Conservation (phyloP, 345 rosid species). For the Odontarrhena argentea region DNA sequence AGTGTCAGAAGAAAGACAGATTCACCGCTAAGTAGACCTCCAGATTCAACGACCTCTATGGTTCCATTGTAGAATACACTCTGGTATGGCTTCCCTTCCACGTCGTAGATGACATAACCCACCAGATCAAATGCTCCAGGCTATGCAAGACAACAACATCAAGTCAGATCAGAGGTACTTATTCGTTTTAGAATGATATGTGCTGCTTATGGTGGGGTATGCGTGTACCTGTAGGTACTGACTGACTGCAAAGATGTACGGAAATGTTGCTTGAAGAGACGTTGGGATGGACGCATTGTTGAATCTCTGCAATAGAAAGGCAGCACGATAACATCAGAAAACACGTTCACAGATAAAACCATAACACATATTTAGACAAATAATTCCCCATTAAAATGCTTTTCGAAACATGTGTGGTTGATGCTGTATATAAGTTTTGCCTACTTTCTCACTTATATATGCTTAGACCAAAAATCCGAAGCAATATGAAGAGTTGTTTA, state of each 20-base stretch:
- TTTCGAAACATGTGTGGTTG: neutral
- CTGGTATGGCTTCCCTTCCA: slow-evolving; percentile 75
- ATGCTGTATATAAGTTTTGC: too few species aligned
- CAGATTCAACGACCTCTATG: slow-evolving; percentile 88
- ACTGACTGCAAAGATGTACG: slow-evolving; percentile 86
- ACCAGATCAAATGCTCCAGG: slow-evolving; percentile 96
- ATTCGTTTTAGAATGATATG: neutral
- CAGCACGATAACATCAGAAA: slow-evolving; percentile 9
- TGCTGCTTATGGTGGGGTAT: neutral
- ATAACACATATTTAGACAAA: neutral
- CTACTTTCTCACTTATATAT: neutral
- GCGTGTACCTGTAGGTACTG: slow-evolving; percentile 82
- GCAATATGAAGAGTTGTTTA: too few species aligned
- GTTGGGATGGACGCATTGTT: slow-evolving; percentile 81
- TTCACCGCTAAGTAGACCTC: slow-evolving; percentile 79
- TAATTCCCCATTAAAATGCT: neutral
- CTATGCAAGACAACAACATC: slow-evolving; percentile 42
- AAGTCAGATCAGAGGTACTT: neutral
- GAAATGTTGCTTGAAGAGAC: slow-evolving; percentile 82
- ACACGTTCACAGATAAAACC: neutral
- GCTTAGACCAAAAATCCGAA: too few species aligned
- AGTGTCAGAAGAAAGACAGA: slow-evolving; percentile 89
- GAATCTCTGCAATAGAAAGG: slow-evolving; percentile 60
- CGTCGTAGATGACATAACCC: slow-evolving; percentile 76
- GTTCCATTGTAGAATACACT: slow-evolving; percentile 87